Base-by-base conservation (phyloP, 2,329 filamentous ascomycete genomes). In the Fragosphaeria purpurea region DNA sequence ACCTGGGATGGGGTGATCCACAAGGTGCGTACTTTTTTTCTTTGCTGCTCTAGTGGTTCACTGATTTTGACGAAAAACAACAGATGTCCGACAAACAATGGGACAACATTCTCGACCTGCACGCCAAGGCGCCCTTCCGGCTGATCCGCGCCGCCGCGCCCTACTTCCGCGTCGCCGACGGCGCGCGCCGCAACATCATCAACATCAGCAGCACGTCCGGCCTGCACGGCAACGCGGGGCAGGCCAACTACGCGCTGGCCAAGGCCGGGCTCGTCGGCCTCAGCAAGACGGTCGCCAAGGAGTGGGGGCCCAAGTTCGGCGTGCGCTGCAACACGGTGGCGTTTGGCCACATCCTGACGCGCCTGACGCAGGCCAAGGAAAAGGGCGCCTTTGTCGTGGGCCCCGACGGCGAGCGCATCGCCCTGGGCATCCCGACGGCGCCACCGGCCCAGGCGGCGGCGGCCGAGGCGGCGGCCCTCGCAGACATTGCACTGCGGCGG, bases 1-100 rank as follows among this genome's bases (percentile, higher is more conserved):
- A 95, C 89, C 1, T 95, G 88, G 87, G 89, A 95, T 65, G 89
- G 85, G 6, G 88, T 94, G 40, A 88, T 94, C 58, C 87, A 94
- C 74, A 94, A 93, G 59, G 62, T 56, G 9, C 7, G 48, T 41
- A 30, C 35, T 22, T n/a, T 11, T 4, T 22, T 10, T 46, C 39
- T 31, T 70, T 75, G 77, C 38, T 38, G 9, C 40, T 44, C 41
- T 12, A 12, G 40, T 8, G 13, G 4, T 8, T 38, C 7, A 22
- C 22, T 22, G 22, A 3, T 22, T 22, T 22, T 22, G 3, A 22
- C 22, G 3, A 22, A 22, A 22, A 22, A 22, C 47, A 22, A 22
- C 47, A 63, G 75, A 91, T 88, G 74, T 86, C 83, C 12, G 87
- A 94, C 72, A 87, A 87, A 71, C 88, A 94, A 74, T 94, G 87